Evolutionary conservation across 2,329 filamentous ascomycete genomes (phyloP), one percentile per base, ranked within the genome.

Genomic region (Nigrospora oryzae): DNA sequence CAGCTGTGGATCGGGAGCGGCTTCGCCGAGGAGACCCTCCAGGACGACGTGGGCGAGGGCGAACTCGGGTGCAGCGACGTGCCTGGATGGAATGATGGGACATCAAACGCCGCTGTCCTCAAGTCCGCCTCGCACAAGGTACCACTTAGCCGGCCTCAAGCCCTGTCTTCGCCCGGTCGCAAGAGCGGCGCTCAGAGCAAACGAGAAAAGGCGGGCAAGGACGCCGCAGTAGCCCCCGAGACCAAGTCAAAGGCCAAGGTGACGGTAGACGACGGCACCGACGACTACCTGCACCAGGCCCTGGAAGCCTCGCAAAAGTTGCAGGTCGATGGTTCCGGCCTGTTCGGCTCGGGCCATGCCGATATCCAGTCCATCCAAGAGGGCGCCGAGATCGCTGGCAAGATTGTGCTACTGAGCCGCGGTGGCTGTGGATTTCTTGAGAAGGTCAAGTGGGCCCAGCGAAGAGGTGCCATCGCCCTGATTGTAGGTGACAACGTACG

Each of bases 381-480:
- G 66, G 83, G 83, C 43, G 89, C 91, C 17, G 91, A 97, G 62
- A 97, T 98, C 51, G 76, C 83, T 31, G 93, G 93, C 53, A 97
- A 95, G 66, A 81, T 98, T 40, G 93, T 95, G 2, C 71, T 98
- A 43, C 73, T 98, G 46, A 94, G 88, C 63, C 82, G 93, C 45
- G 93, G 93, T 46, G 93, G 91, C 8, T 98, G 93, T 63, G 93
- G 93, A 5, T 98, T 98, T 62, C 67, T 96, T 48, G 91, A 97
- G 61, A 98, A 98, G 66, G 89, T 93, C 51, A 91, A 94, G 69
- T 98, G 93, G 93, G 89, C 86, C 12, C 93, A 98, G 63, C 79
- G 89, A 49, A 80, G 93, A 58, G 93, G 93, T 19, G 93, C 86
- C 16, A 77, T 89, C 48, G 93, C 88, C 33, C 72, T 98, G 48